Percentiles rank a stretch among this genome's conserved stretches.
Conservation (phyloP, 2,329 filamentous ascomycete species). For the Neonectria magnoliae region DNA sequence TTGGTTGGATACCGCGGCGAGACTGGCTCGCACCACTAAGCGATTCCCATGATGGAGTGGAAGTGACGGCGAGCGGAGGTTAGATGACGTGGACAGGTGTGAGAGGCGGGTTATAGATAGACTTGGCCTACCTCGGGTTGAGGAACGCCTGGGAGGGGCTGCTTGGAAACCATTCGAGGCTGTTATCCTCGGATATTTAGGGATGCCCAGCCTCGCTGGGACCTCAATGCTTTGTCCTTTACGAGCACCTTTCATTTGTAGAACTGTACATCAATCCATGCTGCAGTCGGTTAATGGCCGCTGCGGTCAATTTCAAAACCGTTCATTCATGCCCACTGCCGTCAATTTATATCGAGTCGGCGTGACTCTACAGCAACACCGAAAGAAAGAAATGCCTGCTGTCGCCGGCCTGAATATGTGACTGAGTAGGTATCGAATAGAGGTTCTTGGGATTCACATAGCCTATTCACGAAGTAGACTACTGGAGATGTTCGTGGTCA, state of each 20-base stretch:
- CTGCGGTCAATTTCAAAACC: conserved; percentile 30
- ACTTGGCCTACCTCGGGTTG: conserved; percentile 28
- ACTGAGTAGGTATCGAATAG: too few species aligned
- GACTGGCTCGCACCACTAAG: conserved; percentile 68
- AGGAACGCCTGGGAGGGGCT: conserved; percentile 34
- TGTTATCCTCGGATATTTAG: conserved; percentile 36
- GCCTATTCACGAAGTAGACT: too few species aligned
- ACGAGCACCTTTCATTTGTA: conserved; percentile 46
- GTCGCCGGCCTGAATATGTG: neutral
- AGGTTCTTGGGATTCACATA: too few species aligned
- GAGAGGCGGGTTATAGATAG: conserved; percentile 38
- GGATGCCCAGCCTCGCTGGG: conserved; percentile 34
- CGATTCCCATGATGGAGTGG: conserved; percentile 23
- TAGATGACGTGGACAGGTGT: conserved; percentile 34
- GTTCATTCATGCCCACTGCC: neutral
- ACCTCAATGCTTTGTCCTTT: conserved; percentile 40
- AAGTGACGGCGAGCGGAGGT: conserved; percentile 25
- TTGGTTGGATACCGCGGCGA: conserved; percentile 90
- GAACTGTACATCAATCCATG: conserved; percentile 47
- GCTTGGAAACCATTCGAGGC: conserved; percentile 38
- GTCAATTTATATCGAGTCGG: neutral
- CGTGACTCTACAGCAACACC: neutral
- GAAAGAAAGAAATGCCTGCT: neutral
- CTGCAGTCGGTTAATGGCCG: conserved; percentile 28
- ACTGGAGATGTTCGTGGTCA: too few species aligned